Evolutionary conservation across 441 rosid genomes (phyloP).

Genomic region (Mallotus repandus): DNA sequence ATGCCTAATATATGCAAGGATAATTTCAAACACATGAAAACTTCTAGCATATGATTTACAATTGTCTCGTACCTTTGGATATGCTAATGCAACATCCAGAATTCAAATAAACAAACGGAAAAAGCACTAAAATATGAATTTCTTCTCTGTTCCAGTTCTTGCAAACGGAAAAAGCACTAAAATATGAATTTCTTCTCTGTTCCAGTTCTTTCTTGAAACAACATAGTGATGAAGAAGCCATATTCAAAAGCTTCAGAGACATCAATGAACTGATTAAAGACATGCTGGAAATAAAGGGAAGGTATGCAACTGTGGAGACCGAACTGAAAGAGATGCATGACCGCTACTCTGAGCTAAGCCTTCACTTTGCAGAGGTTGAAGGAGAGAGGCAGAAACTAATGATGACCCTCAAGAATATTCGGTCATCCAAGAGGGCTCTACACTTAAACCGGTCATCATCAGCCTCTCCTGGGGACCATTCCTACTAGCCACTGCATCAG

Average conservation of each 20-base stretch:
- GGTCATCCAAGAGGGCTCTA: constrained; percentile 62
- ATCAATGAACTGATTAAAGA: constrained; percentile 89
- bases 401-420: constrained; percentile 85
- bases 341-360: constrained; percentile 84
- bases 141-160: constrained; percentile 57
- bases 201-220: constrained; percentile 88
- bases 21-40: background rate
- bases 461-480: constrained; percentile 49
- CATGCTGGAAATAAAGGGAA: constrained; percentile 78
- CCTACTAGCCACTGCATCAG: constrained; percentile 25
- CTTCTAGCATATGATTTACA: background rate
- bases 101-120: background rate
- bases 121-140: constrained; percentile 1
- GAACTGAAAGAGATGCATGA: constrained; percentile 85
- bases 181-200: constrained; percentile 16
- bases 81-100: background rate
- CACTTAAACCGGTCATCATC: constrained; percentile 49
- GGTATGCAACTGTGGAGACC: constrained; percentile 55
- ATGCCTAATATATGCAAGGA: background rate
- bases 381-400: constrained; percentile 91
- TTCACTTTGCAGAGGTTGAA: constrained; percentile 95
- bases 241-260: constrained; percentile 93
- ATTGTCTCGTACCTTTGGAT: background rate
- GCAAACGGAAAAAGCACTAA: background rate
- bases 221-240: constrained; percentile 80